Conservation (phyloP, 2,329 filamentous ascomycete genomes). For the Colletotrichum abscissum region DNA sequence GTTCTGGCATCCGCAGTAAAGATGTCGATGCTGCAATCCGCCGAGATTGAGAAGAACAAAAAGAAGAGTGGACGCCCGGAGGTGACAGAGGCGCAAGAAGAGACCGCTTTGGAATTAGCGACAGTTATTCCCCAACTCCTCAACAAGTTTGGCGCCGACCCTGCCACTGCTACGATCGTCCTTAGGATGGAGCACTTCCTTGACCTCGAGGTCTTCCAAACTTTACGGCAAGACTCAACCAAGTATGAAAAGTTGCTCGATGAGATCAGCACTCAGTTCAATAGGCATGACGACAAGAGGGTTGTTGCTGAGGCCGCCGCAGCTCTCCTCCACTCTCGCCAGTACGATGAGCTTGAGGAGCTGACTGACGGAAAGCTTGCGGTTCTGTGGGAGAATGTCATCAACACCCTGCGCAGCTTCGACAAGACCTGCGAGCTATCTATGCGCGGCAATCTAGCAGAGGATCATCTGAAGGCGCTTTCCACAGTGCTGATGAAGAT, state of each 20-base stretch:
- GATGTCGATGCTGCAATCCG: constrained; percentile 73
- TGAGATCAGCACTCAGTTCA: constrained; percentile 94
- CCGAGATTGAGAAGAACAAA: constrained; percentile 72
- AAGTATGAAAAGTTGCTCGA: constrained; percentile 85
- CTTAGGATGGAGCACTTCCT: constrained; percentile 87
- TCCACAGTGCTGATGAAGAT: constrained; percentile 82
- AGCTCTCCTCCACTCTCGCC: constrained; percentile 85
- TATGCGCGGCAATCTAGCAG: constrained; percentile 74
- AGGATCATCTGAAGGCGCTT: constrained; percentile 74
- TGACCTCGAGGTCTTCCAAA: constrained; percentile 87
- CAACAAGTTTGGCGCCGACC: constrained; percentile 92
- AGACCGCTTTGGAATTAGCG: constrained; percentile 81
- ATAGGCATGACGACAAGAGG: constrained; percentile 86
- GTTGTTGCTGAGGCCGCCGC: constrained; percentile 87
- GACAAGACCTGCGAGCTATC: constrained; percentile 79
- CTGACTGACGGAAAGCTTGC: constrained; percentile 83
- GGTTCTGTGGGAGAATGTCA: constrained; percentile 85
- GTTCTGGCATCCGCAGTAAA: constrained; percentile 87
- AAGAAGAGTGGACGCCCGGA: constrained; percentile 71
- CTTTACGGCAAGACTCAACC: constrained; percentile 86
- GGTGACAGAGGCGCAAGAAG: constrained; percentile 78
- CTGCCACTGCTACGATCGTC: constrained; percentile 86
- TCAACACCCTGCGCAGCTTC: constrained; percentile 78
- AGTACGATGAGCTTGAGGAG: constrained; percentile 90
- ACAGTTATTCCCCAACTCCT: constrained; percentile 84